Conservation (phyloP, 2,329 filamentous ascomycete species). For the Venturia pyrina region DNA sequence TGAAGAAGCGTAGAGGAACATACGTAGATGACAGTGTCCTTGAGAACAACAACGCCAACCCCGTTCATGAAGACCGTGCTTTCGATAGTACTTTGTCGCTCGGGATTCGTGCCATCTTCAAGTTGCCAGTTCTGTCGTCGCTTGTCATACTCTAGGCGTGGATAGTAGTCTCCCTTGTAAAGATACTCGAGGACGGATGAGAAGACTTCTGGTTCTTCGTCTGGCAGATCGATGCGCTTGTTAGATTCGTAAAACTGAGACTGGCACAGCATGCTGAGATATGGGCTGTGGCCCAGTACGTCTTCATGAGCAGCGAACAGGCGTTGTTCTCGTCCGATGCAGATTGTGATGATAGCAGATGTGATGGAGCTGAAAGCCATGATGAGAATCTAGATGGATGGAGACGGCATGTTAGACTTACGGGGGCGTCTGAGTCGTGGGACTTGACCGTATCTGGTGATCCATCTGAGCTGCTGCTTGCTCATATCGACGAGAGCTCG, state of each 20-base stretch:
- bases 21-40: conserved; percentile 79
- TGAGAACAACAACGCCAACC: conserved; percentile 59
- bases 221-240: conserved; percentile 69
- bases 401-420: conserved; percentile 22
- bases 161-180: conserved; percentile 90
- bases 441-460: background rate
- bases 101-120: conserved; percentile 50
- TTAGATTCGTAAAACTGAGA: conserved; percentile 52
- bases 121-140: conserved; percentile 70
- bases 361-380: conserved; percentile 20
- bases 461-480: conserved; percentile 19
- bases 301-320: conserved; percentile 90
- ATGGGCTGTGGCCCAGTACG: conserved; percentile 66
- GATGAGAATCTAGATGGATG: conserved; percentile 15
- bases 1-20: conserved; percentile 16
- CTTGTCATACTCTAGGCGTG: conserved; percentile 73
- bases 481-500: conserved; percentile 17
- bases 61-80: conserved; percentile 51
- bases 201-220: conserved; percentile 85
- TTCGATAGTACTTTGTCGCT: conserved; percentile 21
- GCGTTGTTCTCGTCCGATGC: conserved; percentile 70
- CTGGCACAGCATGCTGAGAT: conserved; percentile 58
- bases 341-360: conserved; percentile 62
- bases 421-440: conserved; percentile 5
- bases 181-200: conserved; percentile 84